Percentiles rank a stretch among this genome's conserved stretches.
phyloP scores from a whole-genome alignment of 139 green algal genomes.

The Picochlorum sp. region DNA sequence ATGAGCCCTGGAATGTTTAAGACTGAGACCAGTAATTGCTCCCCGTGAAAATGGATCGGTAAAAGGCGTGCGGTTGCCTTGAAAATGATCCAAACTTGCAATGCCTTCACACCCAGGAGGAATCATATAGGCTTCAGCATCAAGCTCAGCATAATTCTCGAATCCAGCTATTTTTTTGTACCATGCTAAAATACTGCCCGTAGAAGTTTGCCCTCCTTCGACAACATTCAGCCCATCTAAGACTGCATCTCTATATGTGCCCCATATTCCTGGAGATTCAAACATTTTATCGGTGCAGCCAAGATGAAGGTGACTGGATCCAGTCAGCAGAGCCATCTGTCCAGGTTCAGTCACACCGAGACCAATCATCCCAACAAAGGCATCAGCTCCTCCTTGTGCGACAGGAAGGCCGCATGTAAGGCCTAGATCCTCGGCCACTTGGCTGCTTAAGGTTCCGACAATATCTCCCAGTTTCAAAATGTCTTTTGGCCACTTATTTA shows the following conservation, averaged over 20 bases:
- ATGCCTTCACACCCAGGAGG: conserved; percentile 60
- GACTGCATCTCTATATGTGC: conserved; percentile 52
- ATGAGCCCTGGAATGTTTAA: conserved; percentile 55
- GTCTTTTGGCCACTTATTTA: conserved; percentile 50
- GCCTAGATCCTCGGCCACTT: conserved; percentile 45
- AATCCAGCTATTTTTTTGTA: neutral
- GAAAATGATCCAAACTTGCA: conserved; percentile 67
- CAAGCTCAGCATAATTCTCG: conserved; percentile 37
- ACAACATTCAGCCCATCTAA: conserved; percentile 56
- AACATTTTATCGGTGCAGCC: conserved; percentile 39
- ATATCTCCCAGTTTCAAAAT: conserved; percentile 39
- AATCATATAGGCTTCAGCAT: conserved; percentile 44
- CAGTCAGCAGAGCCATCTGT: conserved; percentile 70
- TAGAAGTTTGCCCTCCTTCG: conserved; percentile 73
- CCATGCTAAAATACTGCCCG: conserved; percentile 48
- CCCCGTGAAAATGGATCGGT: conserved; percentile 60
- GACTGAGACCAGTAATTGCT: conserved; percentile 55
- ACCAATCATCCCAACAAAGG: conserved; percentile 72
- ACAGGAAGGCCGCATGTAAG: conserved; percentile 49
- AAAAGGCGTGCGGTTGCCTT: conserved; percentile 75
- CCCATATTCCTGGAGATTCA: conserved; percentile 57
- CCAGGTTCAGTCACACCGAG: conserved; percentile 53
- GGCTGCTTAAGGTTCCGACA: conserved; percentile 49
- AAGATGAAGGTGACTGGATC: conserved; percentile 68
- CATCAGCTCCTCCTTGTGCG: conserved; percentile 54